Evolutionary conservation across 805 yeast species (phyloP).

Genomic region (Candida nemodendra): DNA sequence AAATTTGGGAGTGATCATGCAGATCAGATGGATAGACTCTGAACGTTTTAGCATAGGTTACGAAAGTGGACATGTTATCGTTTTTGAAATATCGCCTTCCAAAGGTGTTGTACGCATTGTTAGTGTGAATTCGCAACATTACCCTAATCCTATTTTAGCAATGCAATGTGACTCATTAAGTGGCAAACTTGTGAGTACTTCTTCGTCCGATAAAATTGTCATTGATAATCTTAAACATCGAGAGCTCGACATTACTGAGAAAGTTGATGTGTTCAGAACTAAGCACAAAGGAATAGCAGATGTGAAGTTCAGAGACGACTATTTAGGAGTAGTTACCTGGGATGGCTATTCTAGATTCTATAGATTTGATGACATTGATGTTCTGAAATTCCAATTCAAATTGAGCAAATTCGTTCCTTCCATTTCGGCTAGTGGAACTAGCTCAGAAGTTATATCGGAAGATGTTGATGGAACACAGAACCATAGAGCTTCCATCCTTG

Average conservation of each 20-base stretch:
- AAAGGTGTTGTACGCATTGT: constrained; percentile 20
- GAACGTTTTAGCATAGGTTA: constrained; percentile 53
- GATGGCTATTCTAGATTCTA: constrained; percentile 45
- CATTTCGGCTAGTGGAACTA: constrained; percentile 13
- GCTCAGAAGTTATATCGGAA: constrained; percentile 10
- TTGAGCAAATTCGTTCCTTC: constrained; percentile 27
- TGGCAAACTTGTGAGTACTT: constrained; percentile 40
- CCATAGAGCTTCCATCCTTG: constrained; percentile 22
- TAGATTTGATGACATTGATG: constrained; percentile 14
- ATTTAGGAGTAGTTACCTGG: constrained; percentile 48
- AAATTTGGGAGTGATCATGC: constrained; percentile 70
- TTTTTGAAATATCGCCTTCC: constrained; percentile 23
- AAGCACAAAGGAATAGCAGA: constrained; percentile 40
- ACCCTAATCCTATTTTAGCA: constrained; percentile 56
- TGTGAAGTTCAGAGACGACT: constrained; percentile 22
- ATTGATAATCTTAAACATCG: constrained; percentile 23
- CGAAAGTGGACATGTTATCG: constrained; percentile 66
- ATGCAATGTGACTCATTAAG: constrained; percentile 32
- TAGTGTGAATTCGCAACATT: constrained; percentile 33
- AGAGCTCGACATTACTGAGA: constrained; percentile 5
- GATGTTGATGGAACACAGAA: constrained; percentile 14
- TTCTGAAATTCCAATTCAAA: constrained; percentile 26
- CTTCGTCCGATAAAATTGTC: constrained; percentile 44
- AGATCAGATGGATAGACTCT: constrained; percentile 38
- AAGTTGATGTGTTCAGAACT: constrained; percentile 15